Evolutionary conservation across 352 stramenopile species (phyloP), one percentile per base, ranked within the genome.

Genomic region (Plasmopara muralis): DNA sequence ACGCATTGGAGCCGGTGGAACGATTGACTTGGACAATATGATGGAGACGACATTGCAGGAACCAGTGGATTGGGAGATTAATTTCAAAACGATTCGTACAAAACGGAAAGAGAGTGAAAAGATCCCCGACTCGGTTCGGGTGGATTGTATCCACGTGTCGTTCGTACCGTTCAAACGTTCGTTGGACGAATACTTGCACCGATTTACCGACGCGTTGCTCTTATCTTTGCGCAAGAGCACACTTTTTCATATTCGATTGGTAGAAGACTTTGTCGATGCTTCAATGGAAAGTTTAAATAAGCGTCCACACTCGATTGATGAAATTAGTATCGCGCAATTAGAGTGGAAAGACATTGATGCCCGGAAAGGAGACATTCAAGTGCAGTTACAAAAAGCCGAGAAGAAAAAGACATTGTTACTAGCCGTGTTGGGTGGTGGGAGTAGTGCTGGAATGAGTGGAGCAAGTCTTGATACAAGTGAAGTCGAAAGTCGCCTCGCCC

Each of bases 21-120:
- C 55, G 12, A 45, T 67, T 0, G 86, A 95, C 12, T 56, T 96
- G 5, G 86, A 97, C 15, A 53, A 55, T 0, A 71, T 95, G 7
- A 79, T 98, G 37, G 90, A 96, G 50, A 43, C 66, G 1, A 69
- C 81, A 39, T 62, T 96, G 1, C 64, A 76, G 7, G 76, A 86
- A 15, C 79, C 80, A 0, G 54, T 30, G 0, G 78, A 96, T 50
- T 98, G 87, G 70, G 88, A 97, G 37, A 33, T 82, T 16, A 98
- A 98, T 59, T 83, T 97, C 44, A 95, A 96, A 52, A 79, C 74
- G 9, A 59, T 97, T 20, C 91, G 89, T 47, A 34, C 55, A 4
- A 95, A 95, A 49, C 73, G 86, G n/a, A 97, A 95, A 47, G 91
- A 98, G 39, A 83, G 82, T 49, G 93, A 98, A 48, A 96, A 97